Base-by-base conservation (phyloP, 306 rosid species). In the Corylus heterophylla region DNA sequence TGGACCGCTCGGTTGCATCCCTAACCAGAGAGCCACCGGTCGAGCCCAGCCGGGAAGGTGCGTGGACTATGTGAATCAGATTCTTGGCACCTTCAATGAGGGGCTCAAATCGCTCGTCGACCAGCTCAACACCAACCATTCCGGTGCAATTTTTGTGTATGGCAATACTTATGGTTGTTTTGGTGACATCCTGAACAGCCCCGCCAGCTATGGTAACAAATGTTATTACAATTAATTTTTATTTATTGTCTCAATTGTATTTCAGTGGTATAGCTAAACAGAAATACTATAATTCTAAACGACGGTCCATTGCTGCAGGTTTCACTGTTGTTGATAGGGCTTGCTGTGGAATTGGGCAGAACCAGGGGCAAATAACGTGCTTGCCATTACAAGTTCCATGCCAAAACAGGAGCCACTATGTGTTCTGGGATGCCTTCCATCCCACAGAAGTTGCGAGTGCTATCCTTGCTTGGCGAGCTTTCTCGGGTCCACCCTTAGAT, bases 391-490 rank as follows among this genome's bases (percentile, higher is more conserved):
- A 22, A 61, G 2, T 82, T 42, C 95, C 98, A 70, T 94, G 98
- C 79, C 5, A 14, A 17, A 72, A 74, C 12, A 84, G 97, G 75
- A 72, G 79, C 0, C 87, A 84, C 25, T 77, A 76, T 47, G 76
- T 89, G 39, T 94, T 87, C 83, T 94, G 97, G 97, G 98, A 94
- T 84, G 97, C 98, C 17, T 91, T 83, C 47, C 97, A 94, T 75
- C 98, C 97, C 12, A 81, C 95, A 0, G 90, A 88, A 75, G 85
- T 91, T 12, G 92, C 97, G 18, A 71, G 71, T 6, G 88, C 90
- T 76, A 71, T 89, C 37, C 83, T 87, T 70, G 90, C 97, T 42
- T 84, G 89, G 88, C 85, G 95, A 68, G 90, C 85, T 72, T 88
- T 83, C 35, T 55, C 83, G 69, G 98, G 98, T 5, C 86, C 94